Conservation (phyloP, 805 yeast genomes). For the Candida nemodendra region DNA sequence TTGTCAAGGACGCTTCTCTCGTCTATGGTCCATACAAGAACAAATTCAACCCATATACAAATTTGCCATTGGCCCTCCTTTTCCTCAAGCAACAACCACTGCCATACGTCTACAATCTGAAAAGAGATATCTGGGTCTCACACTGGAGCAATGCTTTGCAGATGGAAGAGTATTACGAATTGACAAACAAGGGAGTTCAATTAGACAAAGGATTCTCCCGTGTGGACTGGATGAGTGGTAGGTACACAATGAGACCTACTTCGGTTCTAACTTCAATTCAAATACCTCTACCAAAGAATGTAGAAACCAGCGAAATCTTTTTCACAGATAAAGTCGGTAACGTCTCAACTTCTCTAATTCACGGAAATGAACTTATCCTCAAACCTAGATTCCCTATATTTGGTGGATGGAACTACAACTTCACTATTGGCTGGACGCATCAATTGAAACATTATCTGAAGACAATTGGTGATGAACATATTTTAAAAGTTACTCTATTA, state of each 20-base stretch:
- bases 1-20: conserved; percentile 39
- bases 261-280: conserved; percentile 64
- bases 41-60: conserved; percentile 43
- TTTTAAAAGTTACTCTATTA: conserved; percentile 67
- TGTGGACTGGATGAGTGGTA: conserved; percentile 67
- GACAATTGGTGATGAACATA: conserved; percentile 46
- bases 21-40: conserved; percentile 54
- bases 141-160: conserved; percentile 73
- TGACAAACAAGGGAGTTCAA: conserved; percentile 72
- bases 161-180: conserved; percentile 83
- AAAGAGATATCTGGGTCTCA: conserved; percentile 85
- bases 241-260: conserved; percentile 47
- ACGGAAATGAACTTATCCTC: conserved; percentile 49
- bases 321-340: conserved; percentile 90
- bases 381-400: conserved; percentile 91
- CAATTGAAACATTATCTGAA: conserved; percentile 53
- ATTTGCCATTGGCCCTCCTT: conserved; percentile 50
- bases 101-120: conserved; percentile 54
- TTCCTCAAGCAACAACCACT: conserved; percentile 69
- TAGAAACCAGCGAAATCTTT: conserved; percentile 59
- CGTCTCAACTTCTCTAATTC: conserved; percentile 69
- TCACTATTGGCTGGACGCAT: conserved; percentile 91
- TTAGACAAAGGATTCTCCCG: conserved; percentile 75
- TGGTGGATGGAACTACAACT: conserved; percentile 96
- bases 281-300: conserved; percentile 47